A percentile compares a stretch with the other conserved stretches of the same genome.
These are phyloP conservation scores for Candida multigemmis DNA, from an alignment of 805 yeast genomes.

Conservation along the genomic window DNA sequence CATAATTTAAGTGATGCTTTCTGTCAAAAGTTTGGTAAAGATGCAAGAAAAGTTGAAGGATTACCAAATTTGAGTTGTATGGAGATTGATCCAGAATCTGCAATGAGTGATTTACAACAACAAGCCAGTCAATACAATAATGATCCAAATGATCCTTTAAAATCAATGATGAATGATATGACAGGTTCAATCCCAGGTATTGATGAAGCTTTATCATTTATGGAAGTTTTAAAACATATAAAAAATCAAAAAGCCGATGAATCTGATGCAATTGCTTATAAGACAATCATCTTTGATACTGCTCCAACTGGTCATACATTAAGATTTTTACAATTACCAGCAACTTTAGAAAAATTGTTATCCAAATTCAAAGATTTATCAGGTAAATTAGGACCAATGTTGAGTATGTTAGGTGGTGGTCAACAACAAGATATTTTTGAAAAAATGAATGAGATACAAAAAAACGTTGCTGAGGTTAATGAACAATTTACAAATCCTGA, in stretches of 20 bases:
- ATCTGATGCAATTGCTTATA: constrained; percentile 36
- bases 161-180: constrained; percentile 75
- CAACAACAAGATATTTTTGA: constrained; percentile 63
- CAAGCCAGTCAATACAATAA: constrained; percentile 48
- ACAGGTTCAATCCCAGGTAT: constrained; percentile 97
- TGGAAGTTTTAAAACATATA: constrained; percentile 96
- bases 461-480: constrained; percentile 78
- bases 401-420: constrained; percentile 65
- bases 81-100: constrained; percentile 97
- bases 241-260: constrained; percentile 48
- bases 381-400: constrained; percentile 83
- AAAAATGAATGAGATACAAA: constrained; percentile 74
- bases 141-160: constrained; percentile 56
- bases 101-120: constrained; percentile 73
- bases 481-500: constrained; percentile 95
- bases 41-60: constrained; percentile 90
- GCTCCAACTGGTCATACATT: constrained; percentile 99
- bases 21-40: constrained; percentile 96
- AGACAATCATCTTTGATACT: constrained; percentile 94
- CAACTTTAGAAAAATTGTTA: constrained; percentile 80
- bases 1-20: constrained; percentile 96
- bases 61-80: constrained; percentile 83
- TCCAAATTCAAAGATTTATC: constrained; percentile 82
- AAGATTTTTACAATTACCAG: constrained; percentile 89
- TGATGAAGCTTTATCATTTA: constrained; percentile 95